Evolutionary conservation across 495 filamentous ascomycete species (phyloP).

Genomic region (Hyaloscypha hepaticicola): DNA sequence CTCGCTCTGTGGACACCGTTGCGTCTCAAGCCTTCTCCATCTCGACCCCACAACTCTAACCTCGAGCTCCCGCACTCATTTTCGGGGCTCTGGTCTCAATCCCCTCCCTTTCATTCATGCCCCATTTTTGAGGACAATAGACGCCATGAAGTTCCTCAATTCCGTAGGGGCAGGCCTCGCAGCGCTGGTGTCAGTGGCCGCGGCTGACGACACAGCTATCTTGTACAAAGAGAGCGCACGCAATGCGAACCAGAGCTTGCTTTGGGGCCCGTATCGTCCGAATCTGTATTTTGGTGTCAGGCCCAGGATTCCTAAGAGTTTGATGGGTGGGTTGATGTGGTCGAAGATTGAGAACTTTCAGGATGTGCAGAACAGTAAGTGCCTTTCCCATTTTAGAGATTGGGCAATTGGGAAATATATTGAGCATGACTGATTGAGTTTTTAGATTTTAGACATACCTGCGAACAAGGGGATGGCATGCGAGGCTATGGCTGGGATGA

Average conservation of each 20-base stretch:
- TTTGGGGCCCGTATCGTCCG: constrained; percentile 96
- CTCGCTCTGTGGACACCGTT: constrained; percentile 23
- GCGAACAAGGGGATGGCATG: constrained; percentile 94
- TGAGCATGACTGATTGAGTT: constrained; percentile 1
- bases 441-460: constrained; percentile 86
- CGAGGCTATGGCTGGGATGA: constrained; percentile 96
- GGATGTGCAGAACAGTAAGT: constrained; percentile 77
- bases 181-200: constrained; percentile 7
- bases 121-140: background rate
- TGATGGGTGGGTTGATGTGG: constrained; percentile 88
- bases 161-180: constrained; percentile 14
- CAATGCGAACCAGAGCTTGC: constrained; percentile 76
- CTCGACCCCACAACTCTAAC: background rate
- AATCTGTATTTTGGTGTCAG: constrained; percentile 95
- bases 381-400: constrained; percentile 7
- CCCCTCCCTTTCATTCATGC: background rate
- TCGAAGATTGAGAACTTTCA: constrained; percentile 78
- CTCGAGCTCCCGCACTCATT: constrained; percentile 13
- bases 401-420: background rate
- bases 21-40: constrained; percentile 12
- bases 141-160: background rate
- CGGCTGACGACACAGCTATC: constrained; percentile 38
- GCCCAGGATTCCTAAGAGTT: constrained; percentile 80
- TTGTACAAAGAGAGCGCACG: constrained; percentile 52
- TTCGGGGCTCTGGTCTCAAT: constrained; percentile 21